A percentile compares a stretch with the other conserved stretches of the same genome.
Conservation (phyloP, 257 asterid genomes). For the Agastache rugosa region DNA sequence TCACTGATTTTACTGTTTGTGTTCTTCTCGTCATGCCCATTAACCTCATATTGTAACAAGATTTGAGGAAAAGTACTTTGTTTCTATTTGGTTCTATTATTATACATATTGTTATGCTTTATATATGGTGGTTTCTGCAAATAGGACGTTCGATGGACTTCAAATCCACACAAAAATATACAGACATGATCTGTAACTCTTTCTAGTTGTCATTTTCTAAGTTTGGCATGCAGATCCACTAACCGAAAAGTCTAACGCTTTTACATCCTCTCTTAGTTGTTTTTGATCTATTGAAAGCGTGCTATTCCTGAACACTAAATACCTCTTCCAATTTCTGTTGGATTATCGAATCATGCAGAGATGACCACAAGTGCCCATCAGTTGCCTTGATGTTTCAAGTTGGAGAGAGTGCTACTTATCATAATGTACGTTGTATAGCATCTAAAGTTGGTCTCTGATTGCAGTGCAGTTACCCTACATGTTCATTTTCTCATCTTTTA, state of each 20-base stretch:
- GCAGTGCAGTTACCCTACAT: not conserved
- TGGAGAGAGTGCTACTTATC: constrained; percentile 83
- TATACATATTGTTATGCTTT: not conserved
- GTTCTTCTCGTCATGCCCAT: not conserved
- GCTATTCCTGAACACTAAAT: not conserved
- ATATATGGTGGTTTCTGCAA: not conserved
- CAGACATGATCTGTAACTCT: not conserved
- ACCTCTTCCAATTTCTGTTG: constrained; percentile 9
- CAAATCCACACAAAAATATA: not conserved
- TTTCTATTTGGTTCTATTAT: not conserved
- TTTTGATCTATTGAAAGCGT: constrained; percentile 20
- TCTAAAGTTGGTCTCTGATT: not conserved
- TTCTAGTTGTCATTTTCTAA: constrained; percentile 11
- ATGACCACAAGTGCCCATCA: constrained; percentile 71
- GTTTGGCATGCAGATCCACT: not conserved
- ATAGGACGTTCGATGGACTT: too few relatives aligned
- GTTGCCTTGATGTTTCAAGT: constrained; percentile 87
- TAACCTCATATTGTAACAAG: not conserved
- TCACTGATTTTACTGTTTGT: not conserved
- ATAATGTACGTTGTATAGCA: constrained; percentile 54
- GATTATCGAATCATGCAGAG: constrained; percentile 56
- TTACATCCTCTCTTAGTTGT: not conserved
- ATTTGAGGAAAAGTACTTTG: not conserved
- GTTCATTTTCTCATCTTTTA: constrained; percentile 25
- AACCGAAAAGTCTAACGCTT: not conserved